A percentile compares a stretch with the other conserved stretches of the same genome.
These are phyloP conservation scores for Penicillium sp. DNA, from an alignment of 2,329 filamentous ascomycete genomes.

Conservation along the genomic window DNA sequence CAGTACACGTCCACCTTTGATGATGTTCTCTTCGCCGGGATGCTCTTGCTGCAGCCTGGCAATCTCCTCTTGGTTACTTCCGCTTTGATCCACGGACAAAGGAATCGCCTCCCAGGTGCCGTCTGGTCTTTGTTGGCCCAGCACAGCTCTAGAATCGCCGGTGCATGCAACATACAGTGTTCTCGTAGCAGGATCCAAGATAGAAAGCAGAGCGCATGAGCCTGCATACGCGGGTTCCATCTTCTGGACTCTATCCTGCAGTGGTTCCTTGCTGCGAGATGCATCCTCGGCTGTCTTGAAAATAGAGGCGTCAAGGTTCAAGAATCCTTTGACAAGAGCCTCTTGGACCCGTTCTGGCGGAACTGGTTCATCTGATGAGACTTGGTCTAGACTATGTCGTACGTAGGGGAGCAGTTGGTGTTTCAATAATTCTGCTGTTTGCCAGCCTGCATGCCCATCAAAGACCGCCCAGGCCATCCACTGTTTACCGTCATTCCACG, in stretches of 20 bases:
- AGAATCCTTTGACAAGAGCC: constrained; percentile 25
- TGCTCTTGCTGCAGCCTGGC: constrained; percentile 57
- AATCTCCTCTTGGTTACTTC: constrained; percentile 60
- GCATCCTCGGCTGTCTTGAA: constrained; percentile 21
- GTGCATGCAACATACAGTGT: constrained; percentile 64
- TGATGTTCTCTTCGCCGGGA: constrained; percentile 60
- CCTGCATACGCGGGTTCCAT: constrained; percentile 46
- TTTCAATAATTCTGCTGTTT: constrained; percentile 27
- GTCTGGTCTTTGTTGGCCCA: constrained; percentile 46
- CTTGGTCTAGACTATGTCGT: constrained; percentile 14
- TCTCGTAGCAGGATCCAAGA: constrained; percentile 57
- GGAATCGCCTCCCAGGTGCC: constrained; percentile 53
- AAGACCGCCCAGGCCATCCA: constrained; percentile 43
- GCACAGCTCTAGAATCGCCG: constrained; percentile 66
- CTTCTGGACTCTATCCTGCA: constrained; percentile 25
- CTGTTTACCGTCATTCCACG: constrained; percentile 20
- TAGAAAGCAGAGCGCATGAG: constrained; percentile 63
- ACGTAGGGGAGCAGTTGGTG: constrained; percentile 25
- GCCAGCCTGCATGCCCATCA: constrained; percentile 39
- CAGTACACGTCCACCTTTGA: constrained; percentile 60
- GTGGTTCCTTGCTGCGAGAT: constrained; percentile 13
- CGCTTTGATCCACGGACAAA: constrained; percentile 66
- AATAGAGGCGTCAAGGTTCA: constrained; percentile 27
- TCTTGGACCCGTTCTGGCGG: constrained; percentile 18
- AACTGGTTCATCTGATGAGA: constrained; percentile 5